A percentile compares a stretch with the other conserved stretches of the same genome.
These are phyloP conservation scores for Rheum nobile DNA, from an alignment of 148 eudicot species.

Conservation along the genomic window DNA sequence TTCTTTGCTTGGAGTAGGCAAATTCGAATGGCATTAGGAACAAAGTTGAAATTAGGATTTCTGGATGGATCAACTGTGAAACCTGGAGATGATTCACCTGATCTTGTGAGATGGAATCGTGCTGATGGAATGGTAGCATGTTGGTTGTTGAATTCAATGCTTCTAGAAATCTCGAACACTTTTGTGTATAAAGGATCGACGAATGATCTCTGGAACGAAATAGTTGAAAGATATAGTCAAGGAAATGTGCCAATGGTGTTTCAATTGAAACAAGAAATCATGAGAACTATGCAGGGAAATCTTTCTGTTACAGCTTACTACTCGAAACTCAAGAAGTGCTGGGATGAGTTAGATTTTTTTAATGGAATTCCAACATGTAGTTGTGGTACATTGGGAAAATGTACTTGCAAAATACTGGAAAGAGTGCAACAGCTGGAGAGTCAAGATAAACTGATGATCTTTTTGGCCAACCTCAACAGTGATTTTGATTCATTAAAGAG, in stretches of 20 bases:
- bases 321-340: background rate
- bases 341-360: background rate
- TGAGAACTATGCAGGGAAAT: constrained; percentile 9
- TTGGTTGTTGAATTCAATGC: no score
- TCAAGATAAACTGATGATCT: background rate
- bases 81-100: no score
- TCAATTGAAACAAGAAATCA: background rate
- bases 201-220: background rate
- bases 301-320: background rate
- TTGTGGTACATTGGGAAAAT: background rate
- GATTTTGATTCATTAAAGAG: background rate
- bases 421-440: background rate
- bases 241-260: background rate
- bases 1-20: no score
- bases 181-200: constrained; percentile 18
- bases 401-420: background rate
- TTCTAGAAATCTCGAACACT: no score
- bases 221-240: background rate
- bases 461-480: no score
- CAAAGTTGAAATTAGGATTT: no score
- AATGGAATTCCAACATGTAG: background rate
- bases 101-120: no score
- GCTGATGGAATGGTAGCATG: no score
- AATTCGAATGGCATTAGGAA: no score
- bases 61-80: no score